Base-by-base conservation (phyloP, 352 stramenopile species). In the Phytophthora rubi region DNA sequence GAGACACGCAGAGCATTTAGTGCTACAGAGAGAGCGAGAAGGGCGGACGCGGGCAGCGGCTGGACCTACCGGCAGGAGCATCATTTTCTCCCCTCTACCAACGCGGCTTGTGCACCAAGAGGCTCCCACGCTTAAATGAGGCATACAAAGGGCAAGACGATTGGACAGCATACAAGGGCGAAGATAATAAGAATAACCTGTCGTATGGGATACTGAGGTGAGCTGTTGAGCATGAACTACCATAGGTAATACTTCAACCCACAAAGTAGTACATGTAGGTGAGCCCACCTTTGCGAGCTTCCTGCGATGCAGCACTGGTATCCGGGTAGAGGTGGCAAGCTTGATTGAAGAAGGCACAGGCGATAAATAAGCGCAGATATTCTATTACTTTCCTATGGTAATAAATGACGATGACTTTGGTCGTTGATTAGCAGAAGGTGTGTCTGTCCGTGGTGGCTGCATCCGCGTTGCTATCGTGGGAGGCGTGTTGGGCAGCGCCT, bases 61-160 rank as follows among this genome's bases (percentile, higher is more conserved):
- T 10, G 15, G 35, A 77, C 76, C 5, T 21, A 83, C 76, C 53
- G 76, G 76, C 21, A 83, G 63, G 45, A 83, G 76, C 76, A 83
- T 81, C 73, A 71, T 77, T 70, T 44, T 76, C 67, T 79, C 61
- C 67, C 68, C 59, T 71, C 60, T 30, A 30, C 3, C 54, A 79
- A 77, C 57, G 56, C 53, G 59, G 53, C 58, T 70, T 75, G 51
- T 67, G 67, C 71, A 53, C 69, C 63, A 73, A 73, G 69, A 76
- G 64, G 68, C 68, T 68, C 62, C n/a, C 30, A 35, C 33, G 44
- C 30, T 54, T 51, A 30, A 68, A 63, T 76, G 28, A n/a, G 37
- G 2, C 26, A 64, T 76, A 70, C 69, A 76, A 73, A 70, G 2
- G 12, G 5, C 52, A 49, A 66, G 69, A 72, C 30, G 45, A 54